A percentile compares a stretch with the other conserved stretches of the same genome.
These are phyloP conservation scores for Apiosordaria backusii DNA, from an alignment of 495 filamentous ascomycete genomes.

Conservation along the genomic window DNA sequence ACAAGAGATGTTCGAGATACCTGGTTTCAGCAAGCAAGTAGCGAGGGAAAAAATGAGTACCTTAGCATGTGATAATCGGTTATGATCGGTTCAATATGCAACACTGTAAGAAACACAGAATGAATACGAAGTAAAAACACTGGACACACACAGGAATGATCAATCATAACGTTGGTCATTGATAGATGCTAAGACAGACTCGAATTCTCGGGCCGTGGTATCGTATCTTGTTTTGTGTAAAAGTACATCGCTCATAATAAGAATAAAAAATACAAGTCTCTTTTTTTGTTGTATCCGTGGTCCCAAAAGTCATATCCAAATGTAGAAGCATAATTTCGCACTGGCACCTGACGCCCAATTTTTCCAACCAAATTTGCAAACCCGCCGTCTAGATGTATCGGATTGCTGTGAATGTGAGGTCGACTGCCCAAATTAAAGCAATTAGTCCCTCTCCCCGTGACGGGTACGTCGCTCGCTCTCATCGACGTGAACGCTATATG, in stretches of 20 bases:
- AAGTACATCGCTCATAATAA: not conserved
- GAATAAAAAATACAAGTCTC: not conserved
- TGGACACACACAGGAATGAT: too few species aligned
- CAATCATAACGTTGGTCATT: not conserved
- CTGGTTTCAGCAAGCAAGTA: too few species aligned
- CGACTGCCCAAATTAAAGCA: not conserved
- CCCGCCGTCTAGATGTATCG: not conserved
- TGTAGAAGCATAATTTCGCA: not conserved
- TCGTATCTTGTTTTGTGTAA: not conserved
- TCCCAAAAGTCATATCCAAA: not conserved
- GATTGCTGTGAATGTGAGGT: not conserved
- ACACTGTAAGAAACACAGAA: not conserved
- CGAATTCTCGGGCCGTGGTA: not conserved
- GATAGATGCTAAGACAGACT: not conserved
- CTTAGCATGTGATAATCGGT: not conserved
- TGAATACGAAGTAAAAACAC: not conserved
- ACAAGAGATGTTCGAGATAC: not conserved
- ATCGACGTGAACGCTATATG: constrained; percentile 42
- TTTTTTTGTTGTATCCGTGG: not conserved
- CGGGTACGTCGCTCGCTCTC: not conserved
- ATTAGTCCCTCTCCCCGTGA: not conserved
- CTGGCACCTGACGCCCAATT: not conserved
- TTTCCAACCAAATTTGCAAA: not conserved
- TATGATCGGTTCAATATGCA: not conserved
- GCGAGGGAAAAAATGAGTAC: not conserved